phyloP scores from a whole-genome alignment of 2,329 filamentous ascomycete genomes.

The Fragosphaeria purpurea region DNA sequence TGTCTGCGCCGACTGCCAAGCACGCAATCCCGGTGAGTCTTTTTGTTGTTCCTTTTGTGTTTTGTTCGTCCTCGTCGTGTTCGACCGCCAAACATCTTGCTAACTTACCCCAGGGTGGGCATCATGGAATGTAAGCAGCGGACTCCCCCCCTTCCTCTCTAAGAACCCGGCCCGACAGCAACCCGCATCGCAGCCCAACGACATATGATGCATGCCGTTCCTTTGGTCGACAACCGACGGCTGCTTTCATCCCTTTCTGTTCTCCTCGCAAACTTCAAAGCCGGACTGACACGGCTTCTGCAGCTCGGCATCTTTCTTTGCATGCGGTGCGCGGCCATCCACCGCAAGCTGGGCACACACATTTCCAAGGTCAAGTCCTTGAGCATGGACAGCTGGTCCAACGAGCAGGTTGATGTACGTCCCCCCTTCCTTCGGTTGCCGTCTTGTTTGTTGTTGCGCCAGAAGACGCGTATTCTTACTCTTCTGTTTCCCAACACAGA shows the following conservation, averaged over 20 bases:
- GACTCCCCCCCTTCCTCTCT: not conserved
- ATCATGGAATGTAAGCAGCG: constrained; percentile 70
- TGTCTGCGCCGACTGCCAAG: constrained; percentile 83
- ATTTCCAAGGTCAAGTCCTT: constrained; percentile 98
- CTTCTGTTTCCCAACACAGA: constrained; percentile 39
- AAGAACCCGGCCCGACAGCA: too few species aligned
- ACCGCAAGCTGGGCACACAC: constrained; percentile 94
- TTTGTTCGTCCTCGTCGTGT: constrained; percentile 1
- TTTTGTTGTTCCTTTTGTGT: not conserved
- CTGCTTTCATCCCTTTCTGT: constrained; percentile 8
- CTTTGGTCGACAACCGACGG: too few species aligned
- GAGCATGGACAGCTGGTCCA: constrained; percentile 96
- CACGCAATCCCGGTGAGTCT: constrained; percentile 75
- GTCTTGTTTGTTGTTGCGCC: too few species aligned
- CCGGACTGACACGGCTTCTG: not conserved
- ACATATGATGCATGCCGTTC: too few species aligned
- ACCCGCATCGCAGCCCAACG: too few species aligned
- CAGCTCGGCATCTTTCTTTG: constrained; percentile 92
- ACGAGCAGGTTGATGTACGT: constrained; percentile 89
- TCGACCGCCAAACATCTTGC: not conserved
- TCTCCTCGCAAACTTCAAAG: not conserved
- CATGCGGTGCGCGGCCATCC: constrained; percentile 91
- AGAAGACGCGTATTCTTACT: not conserved
- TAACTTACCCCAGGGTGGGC: constrained; percentile 62
- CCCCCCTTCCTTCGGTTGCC: not conserved